Conservation (phyloP, 352 stramenopile genomes). For the Blastocystis sp. region DNA sequence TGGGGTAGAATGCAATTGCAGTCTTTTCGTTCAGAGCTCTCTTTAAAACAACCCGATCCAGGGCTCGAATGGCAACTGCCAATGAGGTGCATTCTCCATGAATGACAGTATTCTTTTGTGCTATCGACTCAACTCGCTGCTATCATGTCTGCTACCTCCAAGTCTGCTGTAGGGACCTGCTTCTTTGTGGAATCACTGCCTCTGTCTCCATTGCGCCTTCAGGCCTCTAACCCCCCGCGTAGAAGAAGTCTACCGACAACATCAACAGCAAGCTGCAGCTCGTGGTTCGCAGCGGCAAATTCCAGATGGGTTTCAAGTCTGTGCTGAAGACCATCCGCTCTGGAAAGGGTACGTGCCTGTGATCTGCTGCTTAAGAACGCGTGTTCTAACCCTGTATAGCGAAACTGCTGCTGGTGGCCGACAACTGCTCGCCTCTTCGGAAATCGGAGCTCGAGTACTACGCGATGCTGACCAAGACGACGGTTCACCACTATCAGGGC, state of each 20-base stretch:
- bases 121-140: background rate
- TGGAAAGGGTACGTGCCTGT: slow-evolving; percentile 72
- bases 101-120: background rate
- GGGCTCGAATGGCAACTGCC: background rate
- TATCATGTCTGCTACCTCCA: background rate
- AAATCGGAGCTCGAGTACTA: slow-evolving; percentile 99
- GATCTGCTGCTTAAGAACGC: background rate
- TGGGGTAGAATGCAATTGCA: background rate
- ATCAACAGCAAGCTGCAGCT: slow-evolving; percentile 99
- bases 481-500: slow-evolving; percentile 95
- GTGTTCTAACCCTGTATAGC: slow-evolving; percentile 72
- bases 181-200: background rate
- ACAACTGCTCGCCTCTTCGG: slow-evolving; percentile 93
- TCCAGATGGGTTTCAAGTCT: slow-evolving; percentile 95
- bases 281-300: slow-evolving; percentile 98
- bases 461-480: slow-evolving; percentile 96
- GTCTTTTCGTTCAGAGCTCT: background rate
- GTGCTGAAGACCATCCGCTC: slow-evolving; percentile 92
- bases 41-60: background rate
- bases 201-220: too few relatives aligned
- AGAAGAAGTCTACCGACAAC: slow-evolving; percentile 94
- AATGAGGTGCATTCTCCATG: background rate
- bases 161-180: background rate
- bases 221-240: background rate
- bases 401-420: slow-evolving; percentile 94